These are phyloP conservation scores for Cladobotryum mycophilum DNA, from an alignment of 2,329 filamentous ascomycete species.

Conservation along the genomic window DNA sequence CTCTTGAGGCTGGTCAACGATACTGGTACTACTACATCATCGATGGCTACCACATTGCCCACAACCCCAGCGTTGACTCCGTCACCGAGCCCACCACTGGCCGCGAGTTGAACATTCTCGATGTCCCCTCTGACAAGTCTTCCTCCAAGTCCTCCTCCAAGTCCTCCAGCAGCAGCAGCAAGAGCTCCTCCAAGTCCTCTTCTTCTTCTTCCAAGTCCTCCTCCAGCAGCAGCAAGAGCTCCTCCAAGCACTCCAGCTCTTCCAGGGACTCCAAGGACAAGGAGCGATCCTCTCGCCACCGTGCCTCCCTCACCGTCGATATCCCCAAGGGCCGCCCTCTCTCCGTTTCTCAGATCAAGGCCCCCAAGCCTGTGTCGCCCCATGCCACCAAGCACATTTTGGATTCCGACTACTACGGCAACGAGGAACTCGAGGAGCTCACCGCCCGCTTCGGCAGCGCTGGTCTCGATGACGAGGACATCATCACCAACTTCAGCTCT, in stretches of 20 bases:
- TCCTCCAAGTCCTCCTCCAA: constrained; percentile 36
- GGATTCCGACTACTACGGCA: constrained; percentile 67
- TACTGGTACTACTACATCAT: constrained; percentile 99
- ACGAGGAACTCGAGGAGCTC: constrained; percentile 72
- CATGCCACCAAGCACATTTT: constrained; percentile 84
- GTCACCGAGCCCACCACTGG: constrained; percentile 94
- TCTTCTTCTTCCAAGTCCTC: constrained; percentile 30
- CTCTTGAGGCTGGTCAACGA: constrained; percentile 79
- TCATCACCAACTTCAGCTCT: constrained; percentile 48
- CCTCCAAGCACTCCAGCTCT: constrained; percentile 41
- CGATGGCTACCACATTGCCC: constrained; percentile 95
- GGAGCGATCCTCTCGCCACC: constrained; percentile 38
- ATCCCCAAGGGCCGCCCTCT: constrained; percentile 85
- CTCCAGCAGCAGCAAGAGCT: constrained; percentile 23
- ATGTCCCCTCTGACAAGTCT: constrained; percentile 58
- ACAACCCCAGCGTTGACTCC: constrained; percentile 85
- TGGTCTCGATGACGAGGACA: constrained; percentile 52
- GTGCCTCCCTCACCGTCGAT: constrained; percentile 51
- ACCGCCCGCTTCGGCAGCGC: constrained; percentile 64
- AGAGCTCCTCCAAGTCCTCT: constrained; percentile 25
- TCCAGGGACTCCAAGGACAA: constrained; percentile 37
- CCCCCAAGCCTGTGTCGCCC: constrained; percentile 83
- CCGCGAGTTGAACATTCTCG: constrained; percentile 95
- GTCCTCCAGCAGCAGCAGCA: constrained; percentile 30
- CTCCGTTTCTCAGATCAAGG: constrained; percentile 81